phyloP scores from a whole-genome alignment of 2,329 filamentous ascomycete species.

The Colletotrichum sp. region DNA sequence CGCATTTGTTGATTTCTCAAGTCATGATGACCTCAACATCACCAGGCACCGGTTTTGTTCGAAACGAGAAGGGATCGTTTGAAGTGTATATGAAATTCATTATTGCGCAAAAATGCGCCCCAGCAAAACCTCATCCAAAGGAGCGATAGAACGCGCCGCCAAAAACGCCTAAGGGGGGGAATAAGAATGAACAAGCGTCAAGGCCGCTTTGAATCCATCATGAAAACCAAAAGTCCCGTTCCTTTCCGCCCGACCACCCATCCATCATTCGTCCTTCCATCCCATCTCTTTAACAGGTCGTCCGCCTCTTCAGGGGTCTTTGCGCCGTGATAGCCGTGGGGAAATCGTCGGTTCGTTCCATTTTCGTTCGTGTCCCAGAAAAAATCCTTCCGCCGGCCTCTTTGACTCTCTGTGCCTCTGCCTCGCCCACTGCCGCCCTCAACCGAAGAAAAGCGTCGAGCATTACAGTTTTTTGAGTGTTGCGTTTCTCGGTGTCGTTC shows the following conservation, averaged over 20 bases:
- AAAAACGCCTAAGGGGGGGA: background rate
- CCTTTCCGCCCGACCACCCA: background rate
- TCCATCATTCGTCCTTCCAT: background rate
- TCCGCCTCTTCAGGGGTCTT: background rate
- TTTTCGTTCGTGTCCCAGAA: background rate
- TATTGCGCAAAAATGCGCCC: background rate
- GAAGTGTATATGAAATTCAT: background rate
- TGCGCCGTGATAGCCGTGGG: background rate
- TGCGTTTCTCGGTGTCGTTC: background rate
- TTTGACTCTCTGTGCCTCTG: background rate
- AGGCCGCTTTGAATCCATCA: background rate
- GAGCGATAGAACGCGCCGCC: background rate
- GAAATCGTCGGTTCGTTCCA: background rate
- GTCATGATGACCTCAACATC: background rate
- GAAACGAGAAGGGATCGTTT: background rate
- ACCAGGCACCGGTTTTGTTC: background rate
- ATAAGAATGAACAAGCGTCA: background rate
- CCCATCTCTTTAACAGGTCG: background rate
- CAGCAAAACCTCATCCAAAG: background rate
- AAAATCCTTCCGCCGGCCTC: background rate
- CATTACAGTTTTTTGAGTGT: constrained; percentile 9
- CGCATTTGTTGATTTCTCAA: background rate
- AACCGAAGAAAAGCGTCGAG: background rate
- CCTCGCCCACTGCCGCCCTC: background rate
- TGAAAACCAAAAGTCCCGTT: background rate